These are phyloP conservation scores for Eucalyptus erythrocorys DNA, from an alignment of 345 rosid genomes.

Conservation along the genomic window DNA sequence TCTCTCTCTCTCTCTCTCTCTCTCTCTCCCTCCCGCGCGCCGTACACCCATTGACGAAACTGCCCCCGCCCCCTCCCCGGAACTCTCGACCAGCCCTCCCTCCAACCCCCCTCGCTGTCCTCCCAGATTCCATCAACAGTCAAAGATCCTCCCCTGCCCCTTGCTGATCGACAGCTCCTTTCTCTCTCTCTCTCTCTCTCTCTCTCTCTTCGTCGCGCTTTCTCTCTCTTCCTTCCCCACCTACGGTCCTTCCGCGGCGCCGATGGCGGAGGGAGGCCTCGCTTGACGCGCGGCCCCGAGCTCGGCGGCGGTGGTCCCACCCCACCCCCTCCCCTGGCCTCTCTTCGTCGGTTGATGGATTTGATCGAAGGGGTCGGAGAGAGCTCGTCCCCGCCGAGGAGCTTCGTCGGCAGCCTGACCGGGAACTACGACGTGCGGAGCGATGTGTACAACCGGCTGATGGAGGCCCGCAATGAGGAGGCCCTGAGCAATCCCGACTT, in stretches of 20 bases:
- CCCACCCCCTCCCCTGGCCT: too few relatives aligned
- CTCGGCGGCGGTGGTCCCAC: not conserved
- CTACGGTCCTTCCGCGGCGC: not conserved
- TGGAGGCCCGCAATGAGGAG: constrained; percentile 39
- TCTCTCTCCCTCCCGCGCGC: not conserved
- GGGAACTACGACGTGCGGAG: constrained; percentile 29
- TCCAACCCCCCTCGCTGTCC: not conserved
- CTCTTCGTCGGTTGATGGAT: constrained; percentile 27
- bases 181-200: not conserved
- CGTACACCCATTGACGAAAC: not conserved
- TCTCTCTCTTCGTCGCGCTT: not conserved
- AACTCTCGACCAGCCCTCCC: not conserved
- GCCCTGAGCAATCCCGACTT: constrained; percentile 40
- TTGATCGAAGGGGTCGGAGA: constrained; percentile 66
- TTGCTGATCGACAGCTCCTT: not conserved
- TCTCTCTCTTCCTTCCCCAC: not conserved
- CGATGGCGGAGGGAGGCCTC: not conserved
- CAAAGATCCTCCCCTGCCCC: constrained; percentile 28
- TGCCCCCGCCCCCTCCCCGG: not conserved
- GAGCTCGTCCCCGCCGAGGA: constrained; percentile 72
- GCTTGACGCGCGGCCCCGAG: not conserved
- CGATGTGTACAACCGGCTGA: constrained; percentile 42
- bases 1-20: not conserved
- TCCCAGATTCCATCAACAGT: constrained; percentile 25
- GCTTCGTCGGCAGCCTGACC: constrained; percentile 19